A percentile compares a stretch with the other conserved stretches of the same genome.
phyloP scores from a whole-genome alignment of 2,329 filamentous ascomycete species.

The Nigrograna mackinnonii region DNA sequence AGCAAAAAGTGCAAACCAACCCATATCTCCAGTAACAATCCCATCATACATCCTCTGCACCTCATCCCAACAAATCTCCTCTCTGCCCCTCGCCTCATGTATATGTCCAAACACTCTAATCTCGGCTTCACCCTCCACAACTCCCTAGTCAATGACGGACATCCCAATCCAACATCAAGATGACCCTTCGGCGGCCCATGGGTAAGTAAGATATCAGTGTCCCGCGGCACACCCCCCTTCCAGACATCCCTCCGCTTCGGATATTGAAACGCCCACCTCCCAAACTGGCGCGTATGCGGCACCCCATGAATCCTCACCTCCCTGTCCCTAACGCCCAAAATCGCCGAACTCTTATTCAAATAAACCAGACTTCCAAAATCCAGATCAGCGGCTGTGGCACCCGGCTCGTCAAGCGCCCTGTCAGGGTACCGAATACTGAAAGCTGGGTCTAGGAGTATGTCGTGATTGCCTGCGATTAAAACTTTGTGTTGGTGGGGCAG shows the following conservation, averaged over 20 bases:
- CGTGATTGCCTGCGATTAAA: slow-evolving; percentile 83
- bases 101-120: slow-evolving; percentile 83
- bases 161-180: slow-evolving; percentile 67
- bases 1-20: too few species aligned
- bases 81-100: slow-evolving; percentile 74
- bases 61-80: too few species aligned
- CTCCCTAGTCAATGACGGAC: slow-evolving; percentile 68
- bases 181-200: slow-evolving; percentile 78
- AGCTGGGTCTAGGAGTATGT: slow-evolving; percentile 41
- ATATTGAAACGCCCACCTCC: slow-evolving; percentile 75
- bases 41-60: too few species aligned
- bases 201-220: slow-evolving; percentile 76
- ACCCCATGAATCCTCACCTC: slow-evolving; percentile 73
- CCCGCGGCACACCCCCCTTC: slow-evolving; percentile 59
- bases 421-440: slow-evolving; percentile 43
- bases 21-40: too few species aligned
- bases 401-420: slow-evolving; percentile 42
- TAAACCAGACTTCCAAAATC: slow-evolving; percentile 71
- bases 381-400: slow-evolving; percentile 42
- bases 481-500: slow-evolving; percentile 78
- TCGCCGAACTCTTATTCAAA: slow-evolving; percentile 67
- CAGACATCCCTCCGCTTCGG: slow-evolving; percentile 56
- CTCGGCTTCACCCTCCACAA: slow-evolving; percentile 69
- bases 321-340: slow-evolving; percentile 50
- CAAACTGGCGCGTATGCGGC: slow-evolving; percentile 73